These are phyloP conservation scores for Wallacemonas sp. DNA, from an alignment of 208 protist genomes.

Conservation along the genomic window DNA sequence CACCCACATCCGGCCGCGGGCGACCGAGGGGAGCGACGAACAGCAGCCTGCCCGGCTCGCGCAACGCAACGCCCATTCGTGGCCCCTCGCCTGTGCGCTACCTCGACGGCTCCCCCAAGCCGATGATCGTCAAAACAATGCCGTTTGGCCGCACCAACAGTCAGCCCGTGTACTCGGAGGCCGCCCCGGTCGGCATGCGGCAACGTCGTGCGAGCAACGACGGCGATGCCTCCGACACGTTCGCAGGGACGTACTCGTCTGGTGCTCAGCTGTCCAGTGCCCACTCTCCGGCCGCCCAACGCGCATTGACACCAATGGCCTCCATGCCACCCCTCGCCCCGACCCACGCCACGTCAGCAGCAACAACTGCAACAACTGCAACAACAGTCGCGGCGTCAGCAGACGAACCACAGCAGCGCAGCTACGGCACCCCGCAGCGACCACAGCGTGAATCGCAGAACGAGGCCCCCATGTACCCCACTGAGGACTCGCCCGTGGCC, in stretches of 20 bases:
- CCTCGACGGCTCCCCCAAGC: not conserved
- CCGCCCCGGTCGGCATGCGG: not conserved
- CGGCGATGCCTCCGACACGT: not conserved
- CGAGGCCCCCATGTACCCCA: not conserved
- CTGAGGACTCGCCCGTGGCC: not conserved
- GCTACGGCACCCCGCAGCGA: too few relatives aligned
- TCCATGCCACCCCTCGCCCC: too few relatives aligned
- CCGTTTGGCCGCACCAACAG: slow-evolving; percentile 28
- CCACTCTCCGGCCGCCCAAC: not conserved
- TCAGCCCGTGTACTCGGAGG: slow-evolving; percentile 19
- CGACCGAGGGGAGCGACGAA: not conserved
- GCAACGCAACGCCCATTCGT: slow-evolving; percentile 3
- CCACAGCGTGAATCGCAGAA: not conserved
- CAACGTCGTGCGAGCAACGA: not conserved
- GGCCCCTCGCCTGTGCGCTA: not conserved
- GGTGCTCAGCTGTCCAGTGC: not conserved
- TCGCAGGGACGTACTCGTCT: slow-evolving; percentile 12
- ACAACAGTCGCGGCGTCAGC: too few relatives aligned
- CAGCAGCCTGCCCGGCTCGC: slow-evolving; percentile 1
- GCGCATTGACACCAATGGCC: too few relatives aligned
- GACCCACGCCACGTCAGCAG: too few relatives aligned
- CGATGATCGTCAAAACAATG: slow-evolving; percentile 18
- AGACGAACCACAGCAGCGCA: too few relatives aligned
- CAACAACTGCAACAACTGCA: too few relatives aligned
- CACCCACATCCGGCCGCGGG: not conserved